These are phyloP conservation scores for Xylariaceae sp. DNA, from an alignment of 2,329 filamentous ascomycete genomes.

Conservation along the genomic window DNA sequence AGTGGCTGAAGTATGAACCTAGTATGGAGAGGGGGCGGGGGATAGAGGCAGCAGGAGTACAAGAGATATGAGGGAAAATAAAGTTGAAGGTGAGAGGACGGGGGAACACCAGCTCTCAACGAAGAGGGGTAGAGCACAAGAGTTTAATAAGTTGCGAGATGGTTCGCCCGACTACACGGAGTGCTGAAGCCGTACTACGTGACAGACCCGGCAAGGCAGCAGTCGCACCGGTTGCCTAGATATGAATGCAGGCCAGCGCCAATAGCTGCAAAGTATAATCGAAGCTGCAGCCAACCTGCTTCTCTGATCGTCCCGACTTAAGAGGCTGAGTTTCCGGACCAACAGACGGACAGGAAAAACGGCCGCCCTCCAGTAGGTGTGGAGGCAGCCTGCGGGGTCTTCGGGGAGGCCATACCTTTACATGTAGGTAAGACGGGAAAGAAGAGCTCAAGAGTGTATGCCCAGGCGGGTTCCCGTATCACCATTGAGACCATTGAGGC, in stretches of 20 bases:
- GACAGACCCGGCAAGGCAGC: neutral
- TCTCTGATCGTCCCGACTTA: too few relatives aligned
- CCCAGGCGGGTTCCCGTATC: too few relatives aligned
- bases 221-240: conserved; percentile 12
- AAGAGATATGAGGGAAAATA: neutral
- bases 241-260: neutral
- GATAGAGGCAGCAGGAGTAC: neutral
- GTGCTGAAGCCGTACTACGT: conserved; percentile 1
- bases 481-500: neutral
- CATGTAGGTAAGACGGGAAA: too few relatives aligned
- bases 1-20: neutral
- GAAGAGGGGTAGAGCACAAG: neutral
- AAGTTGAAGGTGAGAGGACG: neutral
- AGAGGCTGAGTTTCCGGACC: too few relatives aligned
- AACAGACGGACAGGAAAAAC: too few relatives aligned
- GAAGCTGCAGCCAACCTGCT: neutral
- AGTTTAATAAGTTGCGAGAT: neutral
- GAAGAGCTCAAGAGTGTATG: too few relatives aligned
- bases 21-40: neutral
- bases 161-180: conserved; percentile 2
- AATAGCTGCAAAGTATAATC: neutral
- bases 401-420: too few relatives aligned
- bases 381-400: too few relatives aligned
- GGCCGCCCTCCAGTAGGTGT: too few relatives aligned
- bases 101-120: too few relatives aligned